phyloP scores from a whole-genome alignment of 1,139 yeast species.

The Blastobotrys indianensis region DNA sequence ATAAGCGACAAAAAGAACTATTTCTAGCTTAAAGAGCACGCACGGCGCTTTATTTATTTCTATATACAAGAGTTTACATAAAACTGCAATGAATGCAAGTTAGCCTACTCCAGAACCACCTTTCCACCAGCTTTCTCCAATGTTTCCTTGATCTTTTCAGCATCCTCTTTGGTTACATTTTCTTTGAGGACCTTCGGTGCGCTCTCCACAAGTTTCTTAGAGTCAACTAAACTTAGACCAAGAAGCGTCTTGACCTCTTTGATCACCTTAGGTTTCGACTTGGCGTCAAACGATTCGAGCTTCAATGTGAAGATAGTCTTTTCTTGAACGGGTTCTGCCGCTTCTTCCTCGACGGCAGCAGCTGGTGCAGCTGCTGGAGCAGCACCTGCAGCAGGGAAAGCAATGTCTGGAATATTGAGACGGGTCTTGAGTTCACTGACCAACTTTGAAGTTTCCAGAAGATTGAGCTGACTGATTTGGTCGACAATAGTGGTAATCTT shows the following conservation, averaged over 20 bases:
- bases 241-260: slow-evolving; percentile 91
- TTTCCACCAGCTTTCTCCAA: slow-evolving; percentile 95
- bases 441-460: slow-evolving; percentile 82
- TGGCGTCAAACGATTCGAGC: slow-evolving; percentile 89
- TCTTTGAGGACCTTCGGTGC: slow-evolving; percentile 93
- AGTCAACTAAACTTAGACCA: slow-evolving; percentile 90
- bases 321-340: slow-evolving; percentile 78
- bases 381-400: slow-evolving; percentile 69
- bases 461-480: slow-evolving; percentile 80
- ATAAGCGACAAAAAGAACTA: too few relatives aligned
- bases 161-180: slow-evolving; percentile 81
- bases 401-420: slow-evolving; percentile 88
- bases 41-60: background rate
- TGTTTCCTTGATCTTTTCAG: slow-evolving; percentile 85
- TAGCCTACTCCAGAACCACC: slow-evolving; percentile 67
- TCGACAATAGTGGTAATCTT: slow-evolving; percentile 84
- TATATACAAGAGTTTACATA: slow-evolving; percentile 4
- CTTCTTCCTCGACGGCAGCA: slow-evolving; percentile 70
- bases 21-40: background rate
- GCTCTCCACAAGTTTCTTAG: slow-evolving; percentile 94
- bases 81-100: background rate
- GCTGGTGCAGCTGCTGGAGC: slow-evolving; percentile 65
- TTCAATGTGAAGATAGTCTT: slow-evolving; percentile 89
- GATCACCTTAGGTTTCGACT: slow-evolving; percentile 94
- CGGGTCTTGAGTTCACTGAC: slow-evolving; percentile 78